Conservation (phyloP, 176 grass and related monocot species). For the Zea luxurians region DNA sequence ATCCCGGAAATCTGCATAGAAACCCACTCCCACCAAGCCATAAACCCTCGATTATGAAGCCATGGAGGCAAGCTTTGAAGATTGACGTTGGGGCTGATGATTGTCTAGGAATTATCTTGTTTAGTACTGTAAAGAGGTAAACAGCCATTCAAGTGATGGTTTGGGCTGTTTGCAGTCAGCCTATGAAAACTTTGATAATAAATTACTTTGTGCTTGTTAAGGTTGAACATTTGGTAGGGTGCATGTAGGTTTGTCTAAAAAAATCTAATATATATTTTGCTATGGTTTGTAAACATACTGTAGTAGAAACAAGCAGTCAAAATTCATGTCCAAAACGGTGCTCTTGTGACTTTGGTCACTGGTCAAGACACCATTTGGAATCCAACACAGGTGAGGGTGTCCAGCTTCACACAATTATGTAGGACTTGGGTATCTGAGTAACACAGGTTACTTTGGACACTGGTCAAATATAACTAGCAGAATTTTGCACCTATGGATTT, state of each 20-base stretch:
- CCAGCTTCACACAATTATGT: neutral
- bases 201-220: neutral
- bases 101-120: neutral
- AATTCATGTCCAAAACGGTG: neutral
- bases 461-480: neutral
- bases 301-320: neutral
- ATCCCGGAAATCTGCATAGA: too few relatives aligned
- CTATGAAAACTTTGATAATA: conserved; percentile 2
- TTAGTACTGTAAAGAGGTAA: neutral
- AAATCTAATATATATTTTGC: neutral
- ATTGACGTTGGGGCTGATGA: neutral
- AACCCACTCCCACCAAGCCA: too few relatives aligned
- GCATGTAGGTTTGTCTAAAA: neutral
- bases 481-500: neutral
- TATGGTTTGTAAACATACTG: neutral
- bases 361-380: neutral
- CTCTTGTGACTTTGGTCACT: neutral
- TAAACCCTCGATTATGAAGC: too few relatives aligned
- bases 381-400: neutral
- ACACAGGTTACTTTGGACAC: neutral
- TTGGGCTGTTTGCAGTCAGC: neutral
- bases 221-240: neutral
- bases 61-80: too few relatives aligned
- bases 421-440: neutral
- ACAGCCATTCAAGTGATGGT: neutral